These are phyloP conservation scores for Polyporus tsugae DNA, from an alignment of 1,284 basidiomycete genomes.

Conservation along the genomic window DNA sequence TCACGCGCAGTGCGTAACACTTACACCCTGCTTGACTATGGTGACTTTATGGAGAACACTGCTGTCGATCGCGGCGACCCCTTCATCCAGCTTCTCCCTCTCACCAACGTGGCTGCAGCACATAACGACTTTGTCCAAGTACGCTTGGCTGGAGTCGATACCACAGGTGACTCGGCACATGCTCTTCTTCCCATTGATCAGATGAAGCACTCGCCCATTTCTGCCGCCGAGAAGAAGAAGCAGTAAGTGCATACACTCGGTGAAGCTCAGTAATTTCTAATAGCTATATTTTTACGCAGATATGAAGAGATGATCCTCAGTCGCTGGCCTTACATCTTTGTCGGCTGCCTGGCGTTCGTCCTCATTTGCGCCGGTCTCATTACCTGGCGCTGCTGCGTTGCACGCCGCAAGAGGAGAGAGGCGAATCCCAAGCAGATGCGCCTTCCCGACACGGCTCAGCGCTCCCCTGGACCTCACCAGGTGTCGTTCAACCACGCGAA, in stretches of 20 bases:
- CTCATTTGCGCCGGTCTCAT: slow-evolving; percentile 45
- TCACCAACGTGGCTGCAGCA: slow-evolving; percentile 48
- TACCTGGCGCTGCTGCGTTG: slow-evolving; percentile 68
- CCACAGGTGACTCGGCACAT: slow-evolving; percentile 43
- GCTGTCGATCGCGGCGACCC: slow-evolving; percentile 50
- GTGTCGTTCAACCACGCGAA: slow-evolving; percentile 29
- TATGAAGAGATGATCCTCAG: slow-evolving; percentile 71
- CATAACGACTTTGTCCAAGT: slow-evolving; percentile 60
- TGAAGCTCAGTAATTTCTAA: neutral
- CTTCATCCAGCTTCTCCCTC: slow-evolving; percentile 67
- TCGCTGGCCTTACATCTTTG: slow-evolving; percentile 79
- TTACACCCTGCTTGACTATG: slow-evolving; percentile 68
- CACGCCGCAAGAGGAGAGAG: slow-evolving; percentile 40
- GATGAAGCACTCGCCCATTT: slow-evolving; percentile 70
- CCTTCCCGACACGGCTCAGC: slow-evolving; percentile 26
- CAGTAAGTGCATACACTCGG: slow-evolving; percentile 44
- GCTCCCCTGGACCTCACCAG: slow-evolving; percentile 19
- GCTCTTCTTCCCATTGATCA: slow-evolving; percentile 61
- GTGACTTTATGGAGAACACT: slow-evolving; percentile 57
- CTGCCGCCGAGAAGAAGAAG: slow-evolving; percentile 73
- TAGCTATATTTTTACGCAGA: slow-evolving; percentile 20
- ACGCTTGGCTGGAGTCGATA: slow-evolving; percentile 59
- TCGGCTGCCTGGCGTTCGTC: slow-evolving; percentile 66
- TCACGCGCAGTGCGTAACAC: slow-evolving; percentile 67
- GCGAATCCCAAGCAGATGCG: slow-evolving; percentile 20